Evolutionary conservation across 768 basidiomycete genomes (phyloP), one percentile per base, ranked within the genome.

Genomic region (Trametes cubensis): DNA sequence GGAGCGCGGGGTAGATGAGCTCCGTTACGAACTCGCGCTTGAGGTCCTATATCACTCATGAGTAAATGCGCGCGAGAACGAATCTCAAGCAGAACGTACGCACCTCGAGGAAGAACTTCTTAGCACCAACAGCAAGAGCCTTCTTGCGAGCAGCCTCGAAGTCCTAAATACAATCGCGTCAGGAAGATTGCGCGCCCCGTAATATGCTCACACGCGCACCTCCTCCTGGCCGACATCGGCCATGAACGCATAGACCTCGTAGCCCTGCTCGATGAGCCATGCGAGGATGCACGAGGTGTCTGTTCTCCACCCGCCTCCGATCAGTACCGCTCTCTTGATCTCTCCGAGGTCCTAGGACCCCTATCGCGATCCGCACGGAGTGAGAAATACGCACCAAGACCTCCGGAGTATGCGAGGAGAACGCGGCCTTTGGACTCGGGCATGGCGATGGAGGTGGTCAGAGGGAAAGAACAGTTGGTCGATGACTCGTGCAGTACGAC

Each of bases 241-340:
- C 92, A 96, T 95, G 84, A 95, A 98, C 23, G 95, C 94, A 68
- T 90, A 86, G 66, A 98, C 96, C 72, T 98, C 92, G 78, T 98
- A 99, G 60, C 94, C 95, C 75, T 98, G 83, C 75, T 99, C 97
- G 76, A 98, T 94, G 77, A 99, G 82, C 96, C 96, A 99, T 55
- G 94, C 94, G 69, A 98, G 89, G 79, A 99, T 99, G 78, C 96
- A 98, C 40, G 96, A 98, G 21, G 97, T 99, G 77, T 99, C 97
- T 95, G 69, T 11, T 34, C 30, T 15, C 26, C 55, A 49, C 10
- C 25, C 6, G 15, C 23, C 17, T 40, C 14, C 25, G 48, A 49
- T 49, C 48, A 49, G 48, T 11, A 21, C 45, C 6, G 13, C 11
- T 23, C 28, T 28, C 28, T 28, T 28, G 28, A 28, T 7, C 4